Evolutionary conservation across 192 early-diverging fungal species (phyloP).

Genomic region (Umbelopsis ramanniana): DNA sequence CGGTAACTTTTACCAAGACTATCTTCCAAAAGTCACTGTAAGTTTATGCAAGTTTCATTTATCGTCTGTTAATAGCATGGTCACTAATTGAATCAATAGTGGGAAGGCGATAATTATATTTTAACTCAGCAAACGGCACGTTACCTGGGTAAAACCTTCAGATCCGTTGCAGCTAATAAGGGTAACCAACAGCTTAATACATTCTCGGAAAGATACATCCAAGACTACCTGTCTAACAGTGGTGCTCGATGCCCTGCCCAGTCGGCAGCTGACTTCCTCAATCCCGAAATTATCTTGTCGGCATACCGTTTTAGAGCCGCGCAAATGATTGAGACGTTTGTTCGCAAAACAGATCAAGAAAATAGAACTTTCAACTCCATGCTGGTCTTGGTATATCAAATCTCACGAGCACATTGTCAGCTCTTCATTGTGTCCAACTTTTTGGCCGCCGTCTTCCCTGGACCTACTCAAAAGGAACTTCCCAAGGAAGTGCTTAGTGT

Average conservation of each 20-base stretch:
- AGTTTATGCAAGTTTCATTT: not conserved
- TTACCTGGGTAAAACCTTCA: constrained; percentile 77
- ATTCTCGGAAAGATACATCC: constrained; percentile 45
- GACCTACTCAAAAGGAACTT: constrained; percentile 38
- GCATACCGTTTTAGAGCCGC: constrained; percentile 72
- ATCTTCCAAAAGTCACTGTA: constrained; percentile 71
- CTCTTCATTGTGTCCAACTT: constrained; percentile 77
- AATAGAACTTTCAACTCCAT: constrained; percentile 73
- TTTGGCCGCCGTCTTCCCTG: constrained; percentile 54
- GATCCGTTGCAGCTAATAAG: constrained; percentile 49
- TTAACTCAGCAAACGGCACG: constrained; percentile 85
- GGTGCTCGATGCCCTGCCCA: constrained; percentile 55
- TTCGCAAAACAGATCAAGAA: constrained; percentile 58
- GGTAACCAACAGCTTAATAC: constrained; percentile 38
- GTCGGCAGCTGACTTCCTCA: constrained; percentile 49
- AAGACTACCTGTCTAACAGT: constrained; percentile 53
- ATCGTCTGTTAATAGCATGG: not conserved
- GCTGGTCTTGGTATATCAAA: constrained; percentile 72
- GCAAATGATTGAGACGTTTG: constrained; percentile 63
- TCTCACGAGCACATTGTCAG: constrained; percentile 79
- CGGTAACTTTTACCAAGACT: constrained; percentile 67
- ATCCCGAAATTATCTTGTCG: constrained; percentile 61
- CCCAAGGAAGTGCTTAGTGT: constrained; percentile 42
- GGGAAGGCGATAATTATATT: constrained; percentile 86
- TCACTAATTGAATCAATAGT: constrained; percentile 31